Conservation (phyloP, 805 yeast genomes). For the Candida patagonica region DNA sequence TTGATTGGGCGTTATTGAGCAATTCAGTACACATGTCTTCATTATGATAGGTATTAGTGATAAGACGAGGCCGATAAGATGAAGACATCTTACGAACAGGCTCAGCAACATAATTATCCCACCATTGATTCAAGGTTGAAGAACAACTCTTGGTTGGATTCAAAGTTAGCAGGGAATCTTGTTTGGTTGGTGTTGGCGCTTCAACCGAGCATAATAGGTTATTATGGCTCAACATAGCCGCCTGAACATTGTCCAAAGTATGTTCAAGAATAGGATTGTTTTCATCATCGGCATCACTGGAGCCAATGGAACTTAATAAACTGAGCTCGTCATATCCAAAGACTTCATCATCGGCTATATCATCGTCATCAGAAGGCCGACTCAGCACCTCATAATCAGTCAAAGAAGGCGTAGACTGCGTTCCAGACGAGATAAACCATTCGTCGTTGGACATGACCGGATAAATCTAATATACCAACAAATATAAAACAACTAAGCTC, state of each 20-base stretch:
- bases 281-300: neutral
- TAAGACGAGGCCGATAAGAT: neutral
- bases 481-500: too few relatives aligned
- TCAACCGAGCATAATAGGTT: too few relatives aligned
- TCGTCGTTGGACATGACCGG: too few relatives aligned
- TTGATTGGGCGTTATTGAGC: neutral
- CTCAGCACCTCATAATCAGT: slow-evolving; percentile 11
- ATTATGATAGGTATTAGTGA: neutral
- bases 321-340: neutral
- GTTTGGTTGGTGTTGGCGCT: neutral
- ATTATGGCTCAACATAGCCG: neutral
- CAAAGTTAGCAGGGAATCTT: neutral
- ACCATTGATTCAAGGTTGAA: neutral
- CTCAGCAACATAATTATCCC: neutral
- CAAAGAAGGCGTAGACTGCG: slow-evolving; percentile 5
- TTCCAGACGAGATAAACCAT: slow-evolving; percentile 2
- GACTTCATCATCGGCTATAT: slow-evolving; percentile 7
- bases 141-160: too few relatives aligned
- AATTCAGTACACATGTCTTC: neutral
- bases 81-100: neutral
- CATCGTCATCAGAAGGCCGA: slow-evolving; percentile 12
- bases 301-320: neutral
- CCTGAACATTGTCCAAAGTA: neutral
- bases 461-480: too few relatives aligned
- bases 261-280: neutral